phyloP scores from a whole-genome alignment of 148 eudicot species.

The Spergularia marina region DNA sequence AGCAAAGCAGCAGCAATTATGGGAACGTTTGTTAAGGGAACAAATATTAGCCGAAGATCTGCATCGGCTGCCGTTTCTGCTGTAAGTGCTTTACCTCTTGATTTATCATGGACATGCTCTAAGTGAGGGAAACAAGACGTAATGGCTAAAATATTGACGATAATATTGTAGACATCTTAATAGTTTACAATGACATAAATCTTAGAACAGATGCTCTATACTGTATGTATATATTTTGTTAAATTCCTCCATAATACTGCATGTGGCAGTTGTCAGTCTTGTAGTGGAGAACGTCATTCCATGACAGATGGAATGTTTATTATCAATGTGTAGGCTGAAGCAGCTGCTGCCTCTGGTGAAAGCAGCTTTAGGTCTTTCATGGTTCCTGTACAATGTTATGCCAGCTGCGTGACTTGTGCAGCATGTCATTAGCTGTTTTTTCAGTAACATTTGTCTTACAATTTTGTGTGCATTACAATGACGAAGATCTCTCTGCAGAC shows the following conservation, averaged over 20 bases:
- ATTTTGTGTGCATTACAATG: not conserved
- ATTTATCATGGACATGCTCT: not conserved
- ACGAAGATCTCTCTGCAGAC: slow-evolving; percentile 32
- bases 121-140: not conserved
- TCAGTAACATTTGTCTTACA: not conserved
- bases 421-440: slow-evolving; percentile 48
- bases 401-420: slow-evolving; percentile 97
- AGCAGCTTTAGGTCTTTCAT: slow-evolving; percentile 96
- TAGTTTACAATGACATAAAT: not conserved
- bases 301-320: slow-evolving; percentile 19
- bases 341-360: slow-evolving; percentile 99
- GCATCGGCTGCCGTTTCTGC: slow-evolving; percentile 99
- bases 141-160: not conserved
- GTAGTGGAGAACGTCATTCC: slow-evolving; percentile 1
- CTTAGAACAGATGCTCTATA: not conserved
- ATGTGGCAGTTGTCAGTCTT: slow-evolving; percentile 1
- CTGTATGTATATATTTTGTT: not conserved
- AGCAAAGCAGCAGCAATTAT: slow-evolving; percentile 84
- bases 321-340: slow-evolving; percentile 70
- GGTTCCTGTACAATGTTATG: slow-evolving; percentile 97
- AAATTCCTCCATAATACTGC: slow-evolving; percentile 1
- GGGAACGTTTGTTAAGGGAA: slow-evolving; percentile 90
- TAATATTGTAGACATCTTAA: not conserved
- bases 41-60: slow-evolving; percentile 81
- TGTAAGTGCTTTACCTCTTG: slow-evolving; percentile 48